phyloP scores from a whole-genome alignment of 176 grass and related monocot species.

The Zea mays region Zm-B73-REFERENCE-NAM-5.0 NC_050103.1:63104501-63105000 shows the following conservation, averaged over 20 bases:
- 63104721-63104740: not conserved
- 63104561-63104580: not conserved
- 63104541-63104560: not conserved
- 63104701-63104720: not conserved
- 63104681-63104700: not conserved
- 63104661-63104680: not conserved
- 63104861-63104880: not conserved
- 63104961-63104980: slow-evolving; percentile 10
- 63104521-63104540: not conserved
- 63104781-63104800: not conserved
- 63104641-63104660: slow-evolving; percentile 9
- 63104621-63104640: not conserved
- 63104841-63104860: not conserved
- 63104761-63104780: not conserved
- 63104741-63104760: not conserved
- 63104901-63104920: not conserved
- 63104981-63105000: not conserved
- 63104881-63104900: not conserved
- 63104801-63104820: not conserved
- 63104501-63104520: not conserved
- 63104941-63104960: not conserved
- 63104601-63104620: not conserved
- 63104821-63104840: slow-evolving; percentile 17
- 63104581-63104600: not conserved
- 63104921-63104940: not conserved